Evolutionary conservation across 306 rosid genomes (phyloP).

Genomic region (Sphenostylis stenocarpa): DNA sequence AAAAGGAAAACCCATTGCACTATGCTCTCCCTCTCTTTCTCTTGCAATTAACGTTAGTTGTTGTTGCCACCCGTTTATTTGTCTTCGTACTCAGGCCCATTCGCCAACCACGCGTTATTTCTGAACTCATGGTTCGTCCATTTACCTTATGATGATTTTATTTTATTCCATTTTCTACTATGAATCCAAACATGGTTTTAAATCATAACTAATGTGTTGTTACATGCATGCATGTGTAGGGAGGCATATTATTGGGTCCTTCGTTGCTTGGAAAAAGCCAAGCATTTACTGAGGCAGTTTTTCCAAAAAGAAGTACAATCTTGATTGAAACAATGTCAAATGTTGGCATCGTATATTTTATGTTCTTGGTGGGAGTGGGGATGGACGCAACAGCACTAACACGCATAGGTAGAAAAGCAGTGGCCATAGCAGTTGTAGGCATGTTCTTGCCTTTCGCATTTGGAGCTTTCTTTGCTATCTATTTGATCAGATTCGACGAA

Average conservation of each 20-base stretch:
- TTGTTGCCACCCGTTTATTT: conserved; percentile 54
- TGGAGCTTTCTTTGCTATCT: conserved; percentile 52
- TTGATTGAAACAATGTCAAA: conserved; percentile 80
- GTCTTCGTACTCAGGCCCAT: conserved; percentile 76
- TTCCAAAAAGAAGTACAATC: conserved; percentile 72
- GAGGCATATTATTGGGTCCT: conserved; percentile 83
- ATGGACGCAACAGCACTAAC: conserved; percentile 58
- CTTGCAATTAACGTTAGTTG: conserved; percentile 65
- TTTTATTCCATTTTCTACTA: too few relatives aligned
- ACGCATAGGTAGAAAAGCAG: conserved; percentile 59
- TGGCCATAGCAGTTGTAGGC: conserved; percentile 52
- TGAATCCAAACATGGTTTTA: too few relatives aligned
- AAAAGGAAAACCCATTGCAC: conserved; percentile 76
- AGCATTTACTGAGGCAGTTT: conserved; percentile 44
- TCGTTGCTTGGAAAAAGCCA: conserved; percentile 61
- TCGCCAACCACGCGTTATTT: conserved; percentile 89
- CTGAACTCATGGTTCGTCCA: conserved; percentile 71
- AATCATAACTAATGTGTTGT: background rate
- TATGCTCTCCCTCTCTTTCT: conserved; percentile 85
- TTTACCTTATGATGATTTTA: background rate
- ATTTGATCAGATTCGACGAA: background rate
- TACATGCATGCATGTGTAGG: conserved; percentile 41
- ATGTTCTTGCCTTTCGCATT: conserved; percentile 67
- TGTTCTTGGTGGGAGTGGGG: conserved; percentile 76
- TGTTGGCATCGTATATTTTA: conserved; percentile 71